These are phyloP conservation scores for Eucalyptus viminalis DNA, from an alignment of 345 rosid species.

Conservation along the genomic window DNA sequence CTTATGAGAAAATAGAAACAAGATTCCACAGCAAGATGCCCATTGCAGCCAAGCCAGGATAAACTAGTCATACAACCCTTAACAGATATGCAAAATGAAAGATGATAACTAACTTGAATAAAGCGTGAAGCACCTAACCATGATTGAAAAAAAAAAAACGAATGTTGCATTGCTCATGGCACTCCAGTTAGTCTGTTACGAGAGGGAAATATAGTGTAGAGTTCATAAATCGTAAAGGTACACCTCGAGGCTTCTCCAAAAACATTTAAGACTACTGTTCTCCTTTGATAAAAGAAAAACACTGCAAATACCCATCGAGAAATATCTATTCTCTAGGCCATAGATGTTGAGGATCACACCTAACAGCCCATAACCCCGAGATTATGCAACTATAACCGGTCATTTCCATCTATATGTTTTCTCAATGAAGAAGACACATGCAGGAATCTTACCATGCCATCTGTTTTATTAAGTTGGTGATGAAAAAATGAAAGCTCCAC, in stretches of 20 bases:
- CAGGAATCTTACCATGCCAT: neutral
- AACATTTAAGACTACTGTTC: neutral
- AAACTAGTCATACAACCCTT: neutral
- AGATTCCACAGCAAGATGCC: neutral
- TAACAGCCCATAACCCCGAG: neutral
- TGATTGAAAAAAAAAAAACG: neutral
- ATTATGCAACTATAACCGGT: neutral
- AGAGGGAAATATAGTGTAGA: neutral
- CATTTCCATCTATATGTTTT: neutral
- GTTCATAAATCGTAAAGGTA: neutral
- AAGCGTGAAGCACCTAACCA: neutral
- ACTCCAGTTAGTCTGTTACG: neutral
- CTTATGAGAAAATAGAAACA: neutral
- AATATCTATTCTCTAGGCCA: neutral
- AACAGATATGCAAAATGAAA: neutral
- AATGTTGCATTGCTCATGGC: neutral
- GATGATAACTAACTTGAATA: neutral
- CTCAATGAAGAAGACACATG: neutral
- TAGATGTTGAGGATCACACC: neutral
- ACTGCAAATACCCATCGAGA: neutral
- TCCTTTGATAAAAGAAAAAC: neutral
- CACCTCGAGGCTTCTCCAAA: neutral
- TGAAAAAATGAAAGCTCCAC: neutral
- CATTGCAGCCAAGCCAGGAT: neutral
- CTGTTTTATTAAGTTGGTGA: neutral